Conservation (phyloP, 129 eudicot species). For the Heracleum sosnowskyi region DNA sequence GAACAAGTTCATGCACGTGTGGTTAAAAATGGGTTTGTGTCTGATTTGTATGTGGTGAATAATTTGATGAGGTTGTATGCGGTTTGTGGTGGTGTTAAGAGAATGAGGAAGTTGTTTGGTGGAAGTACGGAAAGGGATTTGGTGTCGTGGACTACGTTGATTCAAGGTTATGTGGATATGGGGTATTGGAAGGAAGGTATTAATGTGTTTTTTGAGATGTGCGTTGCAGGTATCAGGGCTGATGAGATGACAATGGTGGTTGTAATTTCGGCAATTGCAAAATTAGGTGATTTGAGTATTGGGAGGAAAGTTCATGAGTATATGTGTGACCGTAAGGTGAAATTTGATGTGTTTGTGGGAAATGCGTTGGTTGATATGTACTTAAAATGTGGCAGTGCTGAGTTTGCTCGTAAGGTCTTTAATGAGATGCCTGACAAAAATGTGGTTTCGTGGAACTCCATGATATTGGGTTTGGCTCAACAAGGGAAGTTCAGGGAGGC, state of each 20-base stretch:
- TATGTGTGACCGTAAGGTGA: constrained; percentile 20
- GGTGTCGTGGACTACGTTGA: constrained; percentile 45
- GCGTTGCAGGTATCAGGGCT: constrained; percentile 20
- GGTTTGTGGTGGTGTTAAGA: constrained; percentile 20
- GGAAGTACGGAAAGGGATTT: constrained; percentile 29
- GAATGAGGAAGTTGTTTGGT: constrained; percentile 33
- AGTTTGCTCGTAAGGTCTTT: constrained; percentile 28
- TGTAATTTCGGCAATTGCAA: constrained; percentile 37
- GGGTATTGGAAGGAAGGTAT: constrained; percentile 30
- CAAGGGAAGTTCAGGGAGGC: constrained; percentile 36
- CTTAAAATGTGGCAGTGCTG: constrained; percentile 36
- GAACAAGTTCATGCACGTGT: constrained; percentile 30
- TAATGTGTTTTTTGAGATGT: constrained; percentile 25
- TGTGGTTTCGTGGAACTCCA: constrained; percentile 49
- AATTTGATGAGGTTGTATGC: constrained; percentile 34
- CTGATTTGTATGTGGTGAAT: constrained; percentile 38
- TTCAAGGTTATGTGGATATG: constrained; percentile 39
- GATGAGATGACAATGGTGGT: constrained; percentile 43
- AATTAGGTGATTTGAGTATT: constrained; percentile 31
- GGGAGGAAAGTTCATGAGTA: constrained; percentile 36
- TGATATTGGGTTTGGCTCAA: constrained; percentile 37
- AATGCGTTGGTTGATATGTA: constrained; percentile 46
- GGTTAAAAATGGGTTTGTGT: constrained; percentile 27
- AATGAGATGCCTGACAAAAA: constrained; percentile 36
- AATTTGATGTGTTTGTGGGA: constrained; percentile 31